Percentiles rank a stretch among this genome's conserved stretches.
phyloP scores from a whole-genome alignment of 768 basidiomycete genomes.

The Mycena polygramma region DNA sequence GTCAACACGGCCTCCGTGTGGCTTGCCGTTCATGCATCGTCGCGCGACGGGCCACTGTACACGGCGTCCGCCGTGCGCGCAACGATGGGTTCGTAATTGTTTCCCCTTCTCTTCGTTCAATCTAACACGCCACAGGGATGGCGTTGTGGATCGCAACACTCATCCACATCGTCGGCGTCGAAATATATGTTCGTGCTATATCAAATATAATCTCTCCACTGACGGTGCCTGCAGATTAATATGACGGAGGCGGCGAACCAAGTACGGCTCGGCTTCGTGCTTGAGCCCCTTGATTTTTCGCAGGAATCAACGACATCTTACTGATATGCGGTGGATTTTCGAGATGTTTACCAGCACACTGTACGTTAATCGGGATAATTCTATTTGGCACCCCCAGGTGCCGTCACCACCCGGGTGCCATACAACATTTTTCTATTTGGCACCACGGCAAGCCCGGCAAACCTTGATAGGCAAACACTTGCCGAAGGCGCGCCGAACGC shows the following conservation, averaged over 20 bases:
- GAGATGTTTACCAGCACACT: constrained; percentile 16
- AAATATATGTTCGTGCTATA: constrained; percentile 41
- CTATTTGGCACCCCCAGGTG: too few species aligned
- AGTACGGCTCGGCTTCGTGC: constrained; percentile 34
- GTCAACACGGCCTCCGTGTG: constrained; percentile 32
- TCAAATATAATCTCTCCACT: constrained; percentile 7
- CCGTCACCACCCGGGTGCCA: too few species aligned
- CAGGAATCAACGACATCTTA: constrained; percentile 21
- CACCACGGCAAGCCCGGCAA: too few species aligned
- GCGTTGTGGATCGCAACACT: constrained; percentile 43
- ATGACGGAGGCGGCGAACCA: constrained; percentile 28
- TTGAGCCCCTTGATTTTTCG: constrained; percentile 32
- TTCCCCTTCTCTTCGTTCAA: not conserved
- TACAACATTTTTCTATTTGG: too few species aligned
- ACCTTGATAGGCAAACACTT: too few species aligned
- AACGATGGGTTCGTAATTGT: constrained; percentile 30
- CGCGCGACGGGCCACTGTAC: constrained; percentile 31
- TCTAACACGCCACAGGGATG: constrained; percentile 34
- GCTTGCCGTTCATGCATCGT: constrained; percentile 41
- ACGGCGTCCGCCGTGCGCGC: constrained; percentile 39
- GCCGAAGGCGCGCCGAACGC: too few species aligned
- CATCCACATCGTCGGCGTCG: constrained; percentile 40
- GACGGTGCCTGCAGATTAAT: constrained; percentile 18
- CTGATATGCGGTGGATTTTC: constrained; percentile 15
- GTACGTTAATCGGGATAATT: constrained; percentile 18